phyloP scores from a whole-genome alignment of 1,284 basidiomycete genomes.

The Cutaneotrichosporon mucoides region DNA sequence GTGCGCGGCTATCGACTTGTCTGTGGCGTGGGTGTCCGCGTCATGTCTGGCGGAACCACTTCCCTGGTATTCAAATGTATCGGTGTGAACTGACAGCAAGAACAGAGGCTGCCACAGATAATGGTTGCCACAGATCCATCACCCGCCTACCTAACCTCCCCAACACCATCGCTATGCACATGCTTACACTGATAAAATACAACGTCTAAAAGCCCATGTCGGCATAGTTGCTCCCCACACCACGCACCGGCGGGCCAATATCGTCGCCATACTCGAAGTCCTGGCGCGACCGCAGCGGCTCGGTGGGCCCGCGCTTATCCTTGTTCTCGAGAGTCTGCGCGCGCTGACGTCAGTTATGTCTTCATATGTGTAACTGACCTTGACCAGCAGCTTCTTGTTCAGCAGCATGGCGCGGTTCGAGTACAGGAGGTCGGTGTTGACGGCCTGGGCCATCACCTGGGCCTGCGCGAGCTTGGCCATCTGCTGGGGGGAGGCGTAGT shows the following conservation, averaged over 20 bases:
- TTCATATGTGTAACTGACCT: conserved; percentile 22
- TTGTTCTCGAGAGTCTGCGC: conserved; percentile 8
- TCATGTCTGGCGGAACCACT: no score
- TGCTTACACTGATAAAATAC: conserved; percentile 4
- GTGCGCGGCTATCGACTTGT: no score
- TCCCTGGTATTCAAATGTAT: no score
- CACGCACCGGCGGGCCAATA: conserved; percentile 11
- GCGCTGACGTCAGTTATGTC: conserved; percentile 7
- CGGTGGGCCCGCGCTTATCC: conserved; percentile 5
- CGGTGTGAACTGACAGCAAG: no score
- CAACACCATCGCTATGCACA: background rate
- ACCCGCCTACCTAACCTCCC: no score
- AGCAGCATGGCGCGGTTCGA: conserved; percentile 26
- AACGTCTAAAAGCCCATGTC: conserved; percentile 21
- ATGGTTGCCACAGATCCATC: no score
- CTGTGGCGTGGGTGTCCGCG: no score
- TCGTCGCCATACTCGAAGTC: conserved; percentile 4
- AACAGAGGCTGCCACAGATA: no score
- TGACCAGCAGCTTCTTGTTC: conserved; percentile 31
- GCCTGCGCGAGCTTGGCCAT: conserved; percentile 20
- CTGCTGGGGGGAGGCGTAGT: conserved; percentile 15
- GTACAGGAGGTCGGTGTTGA: conserved; percentile 26
- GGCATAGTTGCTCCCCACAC: conserved; percentile 17
- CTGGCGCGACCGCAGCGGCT: conserved; percentile 1
- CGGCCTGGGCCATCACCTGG: conserved; percentile 15